These are phyloP conservation scores for Parathielavia hyrcaniae DNA, from an alignment of 495 filamentous ascomycete species.

Conservation along the genomic window DNA sequence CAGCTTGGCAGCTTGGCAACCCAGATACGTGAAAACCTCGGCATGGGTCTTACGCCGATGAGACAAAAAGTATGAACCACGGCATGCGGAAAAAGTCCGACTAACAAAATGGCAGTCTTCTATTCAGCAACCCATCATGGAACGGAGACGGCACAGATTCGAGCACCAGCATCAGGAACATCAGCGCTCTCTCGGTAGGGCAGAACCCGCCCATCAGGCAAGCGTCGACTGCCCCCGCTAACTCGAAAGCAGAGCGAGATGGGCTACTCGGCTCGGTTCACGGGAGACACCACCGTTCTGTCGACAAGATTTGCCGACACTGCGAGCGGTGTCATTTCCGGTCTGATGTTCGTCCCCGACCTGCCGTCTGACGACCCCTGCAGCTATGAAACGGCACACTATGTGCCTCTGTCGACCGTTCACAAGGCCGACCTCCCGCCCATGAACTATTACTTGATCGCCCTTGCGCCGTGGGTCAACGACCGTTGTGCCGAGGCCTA, in stretches of 20 bases:
- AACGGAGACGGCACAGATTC: constrained; percentile 36
- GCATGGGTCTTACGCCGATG: no score
- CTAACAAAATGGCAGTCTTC: constrained; percentile 33
- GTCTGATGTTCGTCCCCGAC: constrained; percentile 77
- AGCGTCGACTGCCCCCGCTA: neutral
- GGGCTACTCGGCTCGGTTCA: constrained; percentile 56
- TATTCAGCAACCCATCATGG: constrained; percentile 46
- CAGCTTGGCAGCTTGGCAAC: no score
- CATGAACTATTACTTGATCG: constrained; percentile 59
- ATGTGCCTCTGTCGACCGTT: constrained; percentile 69
- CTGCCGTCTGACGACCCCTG: constrained; percentile 54
- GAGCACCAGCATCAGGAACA: constrained; percentile 44
- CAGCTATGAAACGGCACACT: constrained; percentile 47
- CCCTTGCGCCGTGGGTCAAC: constrained; percentile 83
- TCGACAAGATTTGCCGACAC: constrained; percentile 53
- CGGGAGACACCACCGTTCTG: constrained; percentile 62
- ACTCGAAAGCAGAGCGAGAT: constrained; percentile 49
- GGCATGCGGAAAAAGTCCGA: neutral
- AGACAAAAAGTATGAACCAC: no score
- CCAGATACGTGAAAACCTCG: no score
- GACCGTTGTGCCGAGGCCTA: constrained; percentile 62
- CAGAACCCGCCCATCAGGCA: neutral
- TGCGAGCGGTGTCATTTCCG: constrained; percentile 52
- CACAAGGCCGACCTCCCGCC: constrained; percentile 61
- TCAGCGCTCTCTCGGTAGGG: constrained; percentile 43